Conservation (phyloP, 2,329 filamentous ascomycete species). For the Sordariomycetes sp. region DNA sequence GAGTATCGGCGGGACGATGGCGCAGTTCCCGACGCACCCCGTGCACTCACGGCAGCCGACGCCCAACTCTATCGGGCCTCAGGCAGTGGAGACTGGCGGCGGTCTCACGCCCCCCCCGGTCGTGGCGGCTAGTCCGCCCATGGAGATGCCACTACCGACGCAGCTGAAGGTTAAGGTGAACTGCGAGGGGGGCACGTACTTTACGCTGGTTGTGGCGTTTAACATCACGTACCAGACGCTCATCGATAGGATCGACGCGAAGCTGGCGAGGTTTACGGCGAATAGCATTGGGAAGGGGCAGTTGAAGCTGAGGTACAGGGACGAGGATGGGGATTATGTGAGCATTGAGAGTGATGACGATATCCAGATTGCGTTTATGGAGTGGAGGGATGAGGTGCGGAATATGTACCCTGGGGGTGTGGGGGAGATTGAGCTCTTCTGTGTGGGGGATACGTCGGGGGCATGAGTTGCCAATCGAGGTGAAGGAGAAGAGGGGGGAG, state of each 20-base stretch:
- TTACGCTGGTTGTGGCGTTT: conserved; percentile 90
- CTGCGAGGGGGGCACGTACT: conserved; percentile 72
- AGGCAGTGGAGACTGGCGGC: conserved; percentile 14
- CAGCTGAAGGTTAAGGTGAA: conserved; percentile 95
- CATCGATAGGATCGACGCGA: conserved; percentile 91
- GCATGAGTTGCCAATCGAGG: background rate
- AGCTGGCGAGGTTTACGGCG: conserved; percentile 74
- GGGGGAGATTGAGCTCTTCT: conserved; percentile 84
- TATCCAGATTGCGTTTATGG: conserved; percentile 88
- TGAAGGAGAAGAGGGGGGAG: no score
- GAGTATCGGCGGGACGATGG: conserved; percentile 37
- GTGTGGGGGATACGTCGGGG: conserved; percentile 37
- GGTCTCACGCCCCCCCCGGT: no score
- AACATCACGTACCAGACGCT: conserved; percentile 91
- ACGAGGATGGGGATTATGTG: conserved; percentile 86
- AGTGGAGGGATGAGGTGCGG: conserved; percentile 65
- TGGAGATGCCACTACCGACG: conserved; percentile 42
- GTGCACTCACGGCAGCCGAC: conserved; percentile 32
- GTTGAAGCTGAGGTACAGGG: conserved; percentile 78
- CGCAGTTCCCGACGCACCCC: conserved; percentile 42
- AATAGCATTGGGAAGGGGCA: conserved; percentile 72
- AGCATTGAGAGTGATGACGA: conserved; percentile 93
- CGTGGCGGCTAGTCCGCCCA: conserved; percentile 17
- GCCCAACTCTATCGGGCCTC: conserved; percentile 19
- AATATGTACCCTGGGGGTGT: conserved; percentile 53